Evolutionary conservation across 176 grass and related monocot species (phyloP), one percentile per base, ranked within the genome.

Genomic region (Ampelocalamus luodianensis): DNA sequence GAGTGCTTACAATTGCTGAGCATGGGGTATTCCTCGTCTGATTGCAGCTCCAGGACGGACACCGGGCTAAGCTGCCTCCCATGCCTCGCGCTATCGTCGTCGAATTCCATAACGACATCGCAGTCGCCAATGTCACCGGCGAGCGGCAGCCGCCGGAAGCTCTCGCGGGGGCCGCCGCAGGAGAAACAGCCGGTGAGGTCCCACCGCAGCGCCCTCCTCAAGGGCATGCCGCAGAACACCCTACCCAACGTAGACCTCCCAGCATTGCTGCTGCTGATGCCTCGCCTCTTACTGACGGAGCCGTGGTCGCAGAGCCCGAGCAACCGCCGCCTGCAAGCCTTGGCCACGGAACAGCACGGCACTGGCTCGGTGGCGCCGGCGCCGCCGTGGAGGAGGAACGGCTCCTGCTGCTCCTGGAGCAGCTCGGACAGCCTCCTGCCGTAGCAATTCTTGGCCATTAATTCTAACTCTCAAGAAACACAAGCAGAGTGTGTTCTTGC

Each of bases 351-450:
- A n/a, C 84, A 87, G 89, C 87, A 27, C 26, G 9, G 76, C 39
- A 32, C 70, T 34, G 74, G 37, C 37, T 60, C 56, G 13, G 23
- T 23, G 22, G 12, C 11, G 68, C 22, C 20, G 12, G 36, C 71
- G 11, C 40, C 9, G 42, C 22, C 27, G 18, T 83, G 77, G 65
- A 78, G 79, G 13, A 99, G 83, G 68, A 94, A 96, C 4, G 96
- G 93, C 83, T 96, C 96, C 48, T 99, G 96, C 76, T 96, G 91
- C 90, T 96, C 93, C 68, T 60, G 77, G 6, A 99, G 91, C 54
- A 99, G 74, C 73, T 99, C 93, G 17, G 60, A 89, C 12, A 99
- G 96, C 80, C 71, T 90, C 83, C 82, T 90, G 18, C 65, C 83
- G 54, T 40, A 40, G 87, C 76, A 74, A 40, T 16, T 0, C n/a